A percentile compares a stretch with the other conserved stretches of the same genome.
phyloP scores from a whole-genome alignment of 441 rosid genomes.

The Mallotus repandus region DNA sequence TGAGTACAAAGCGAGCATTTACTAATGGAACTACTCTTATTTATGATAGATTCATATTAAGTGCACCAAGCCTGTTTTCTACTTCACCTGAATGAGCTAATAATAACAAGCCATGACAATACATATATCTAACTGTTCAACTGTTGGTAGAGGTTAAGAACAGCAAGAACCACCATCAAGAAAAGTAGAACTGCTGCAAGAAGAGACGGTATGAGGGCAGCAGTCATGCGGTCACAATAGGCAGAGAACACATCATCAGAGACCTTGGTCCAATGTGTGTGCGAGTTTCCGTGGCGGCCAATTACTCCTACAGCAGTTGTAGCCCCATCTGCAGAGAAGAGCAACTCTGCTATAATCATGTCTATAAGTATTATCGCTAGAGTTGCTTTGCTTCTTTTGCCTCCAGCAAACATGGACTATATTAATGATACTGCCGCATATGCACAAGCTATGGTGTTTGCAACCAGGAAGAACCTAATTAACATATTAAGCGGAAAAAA shows the following conservation, averaged over 20 bases:
- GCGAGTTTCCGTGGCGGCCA: conserved; percentile 5
- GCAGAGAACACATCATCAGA: neutral
- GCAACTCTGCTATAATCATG: neutral
- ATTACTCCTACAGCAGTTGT: neutral
- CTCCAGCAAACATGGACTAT: neutral
- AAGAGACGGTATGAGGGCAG: neutral
- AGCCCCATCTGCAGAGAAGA: neutral
- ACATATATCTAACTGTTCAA: neutral
- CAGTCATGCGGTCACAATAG: neutral
- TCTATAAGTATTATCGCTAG: neutral
- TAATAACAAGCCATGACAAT: too few relatives aligned
- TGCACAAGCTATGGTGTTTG: neutral
- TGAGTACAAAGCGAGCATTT: too few relatives aligned
- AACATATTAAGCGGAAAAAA: too few relatives aligned
- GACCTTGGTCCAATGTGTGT: neutral
- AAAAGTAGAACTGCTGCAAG: neutral
- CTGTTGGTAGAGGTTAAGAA: neutral
- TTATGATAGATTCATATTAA: too few relatives aligned
- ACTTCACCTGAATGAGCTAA: too few relatives aligned
- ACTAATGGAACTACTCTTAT: too few relatives aligned
- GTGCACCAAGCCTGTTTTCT: too few relatives aligned
- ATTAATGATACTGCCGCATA: neutral
- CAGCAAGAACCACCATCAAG: neutral
- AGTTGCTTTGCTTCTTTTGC: neutral
- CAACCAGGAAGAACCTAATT: neutral